Percentiles rank a stretch among this genome's conserved stretches.
Evolutionary conservation across 768 basidiomycete genomes (phyloP).

Genomic region (Russula sp.): DNA sequence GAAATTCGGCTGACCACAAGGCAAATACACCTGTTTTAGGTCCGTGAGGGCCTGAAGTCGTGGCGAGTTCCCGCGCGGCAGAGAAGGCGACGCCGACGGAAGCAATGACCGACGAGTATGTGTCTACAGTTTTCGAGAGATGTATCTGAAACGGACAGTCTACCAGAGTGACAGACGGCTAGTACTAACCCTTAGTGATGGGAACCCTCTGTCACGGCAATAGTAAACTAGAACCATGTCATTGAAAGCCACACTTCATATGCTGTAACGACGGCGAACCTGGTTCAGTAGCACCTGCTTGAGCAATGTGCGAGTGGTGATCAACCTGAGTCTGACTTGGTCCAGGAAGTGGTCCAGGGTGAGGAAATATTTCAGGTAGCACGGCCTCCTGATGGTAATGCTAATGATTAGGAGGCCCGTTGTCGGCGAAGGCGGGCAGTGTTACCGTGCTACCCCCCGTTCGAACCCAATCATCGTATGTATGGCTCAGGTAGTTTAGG

Average conservation of each 20-base stretch:
- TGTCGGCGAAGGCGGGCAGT: background rate
- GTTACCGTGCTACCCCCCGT: constrained; percentile 34
- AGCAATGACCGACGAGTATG: constrained; percentile 34
- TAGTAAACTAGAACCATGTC: constrained; percentile 25
- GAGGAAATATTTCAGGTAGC: constrained; percentile 37
- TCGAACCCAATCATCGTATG: constrained; percentile 34
- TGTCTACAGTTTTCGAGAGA: constrained; percentile 27
- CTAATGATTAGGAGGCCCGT: background rate
- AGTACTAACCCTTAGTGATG: constrained; percentile 34
- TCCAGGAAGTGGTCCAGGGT: constrained; percentile 29
- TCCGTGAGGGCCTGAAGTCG: constrained; percentile 4
- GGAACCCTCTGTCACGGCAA: constrained; percentile 38
- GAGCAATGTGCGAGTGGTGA: constrained; percentile 30
- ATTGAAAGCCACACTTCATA: background rate
- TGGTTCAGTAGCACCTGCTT: no score
- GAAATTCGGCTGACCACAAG: constrained; percentile 27
- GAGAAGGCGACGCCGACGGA: constrained; percentile 34
- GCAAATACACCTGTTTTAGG: constrained; percentile 5
- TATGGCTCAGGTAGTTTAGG: constrained; percentile 15
- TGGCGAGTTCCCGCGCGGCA: constrained; percentile 30
- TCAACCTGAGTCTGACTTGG: background rate
- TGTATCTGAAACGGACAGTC: background rate
- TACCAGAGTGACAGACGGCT: background rate
- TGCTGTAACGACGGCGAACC: background rate
- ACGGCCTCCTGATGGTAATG: constrained; percentile 32